Conservation (phyloP, 257 asterid species). For the Solanum verrucosum region DNA sequence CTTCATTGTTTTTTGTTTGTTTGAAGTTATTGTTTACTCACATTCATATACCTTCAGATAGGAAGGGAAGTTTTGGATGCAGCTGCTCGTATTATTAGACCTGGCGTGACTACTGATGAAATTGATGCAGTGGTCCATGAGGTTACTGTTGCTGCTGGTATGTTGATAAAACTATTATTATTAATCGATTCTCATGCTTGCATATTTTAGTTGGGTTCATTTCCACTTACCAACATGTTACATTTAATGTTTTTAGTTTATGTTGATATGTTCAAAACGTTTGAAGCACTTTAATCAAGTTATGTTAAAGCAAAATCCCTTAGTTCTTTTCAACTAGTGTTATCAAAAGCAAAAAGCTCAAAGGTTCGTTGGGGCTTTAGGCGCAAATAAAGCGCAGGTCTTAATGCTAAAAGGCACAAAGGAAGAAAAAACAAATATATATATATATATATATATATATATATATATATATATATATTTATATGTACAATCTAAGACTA, state of each 20-base stretch:
- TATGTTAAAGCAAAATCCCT: neutral
- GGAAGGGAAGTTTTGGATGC: conserved; percentile 95
- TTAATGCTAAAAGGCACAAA: neutral
- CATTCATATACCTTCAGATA: conserved; percentile 36
- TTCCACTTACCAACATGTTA: neutral
- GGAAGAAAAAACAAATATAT: neutral
- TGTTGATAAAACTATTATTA: neutral
- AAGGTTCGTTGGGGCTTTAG: neutral
- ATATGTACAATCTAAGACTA: neutral
- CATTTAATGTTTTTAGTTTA: neutral
- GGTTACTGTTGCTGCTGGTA: conserved; percentile 89
- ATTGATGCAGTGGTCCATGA: conserved; percentile 96
- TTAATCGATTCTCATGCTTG: neutral
- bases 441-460: too few species aligned
- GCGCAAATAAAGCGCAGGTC: neutral
- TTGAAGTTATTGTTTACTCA: neutral
- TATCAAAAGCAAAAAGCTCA: neutral
- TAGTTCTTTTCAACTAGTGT: neutral
- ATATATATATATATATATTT: too few species aligned
- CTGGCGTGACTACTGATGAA: conserved; percentile 97
- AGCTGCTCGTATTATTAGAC: conserved; percentile 85
- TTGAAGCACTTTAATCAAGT: neutral
- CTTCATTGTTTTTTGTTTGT: neutral
- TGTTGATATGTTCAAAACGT: neutral
- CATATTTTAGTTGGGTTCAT: neutral